Conservation (phyloP, 2,329 filamentous ascomycete genomes). For the Diaporthe sp. region DNA sequence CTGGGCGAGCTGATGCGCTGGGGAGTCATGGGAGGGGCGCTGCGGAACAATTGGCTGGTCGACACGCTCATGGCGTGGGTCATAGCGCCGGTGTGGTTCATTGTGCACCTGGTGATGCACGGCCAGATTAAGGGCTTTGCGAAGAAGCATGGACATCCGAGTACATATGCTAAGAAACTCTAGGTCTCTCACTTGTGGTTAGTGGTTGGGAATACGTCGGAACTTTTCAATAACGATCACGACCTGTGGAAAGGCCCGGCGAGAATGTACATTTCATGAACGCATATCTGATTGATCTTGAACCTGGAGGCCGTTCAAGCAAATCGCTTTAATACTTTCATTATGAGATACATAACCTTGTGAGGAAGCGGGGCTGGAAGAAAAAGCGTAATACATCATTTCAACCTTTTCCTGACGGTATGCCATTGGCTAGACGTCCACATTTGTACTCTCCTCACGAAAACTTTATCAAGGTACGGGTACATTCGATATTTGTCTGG, state of each 20-base stretch:
- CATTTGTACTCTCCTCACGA: background rate
- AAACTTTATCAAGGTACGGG: background rate
- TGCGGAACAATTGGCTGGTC: conserved; percentile 71
- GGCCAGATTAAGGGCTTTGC: conserved; percentile 69
- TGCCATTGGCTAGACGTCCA: background rate
- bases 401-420: no score
- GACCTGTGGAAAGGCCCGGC: background rate
- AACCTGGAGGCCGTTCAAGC: background rate
- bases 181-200: background rate
- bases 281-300: background rate
- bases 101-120: conserved; percentile 70
- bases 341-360: background rate
- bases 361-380: background rate
- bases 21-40: conserved; percentile 66
- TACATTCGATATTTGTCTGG: background rate
- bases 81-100: conserved; percentile 68
- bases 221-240: background rate
- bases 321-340: background rate
- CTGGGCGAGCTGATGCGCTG: conserved; percentile 81
- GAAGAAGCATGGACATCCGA: conserved; percentile 71
- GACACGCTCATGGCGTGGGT: conserved; percentile 72
- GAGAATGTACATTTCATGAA: background rate
- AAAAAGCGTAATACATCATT: background rate
- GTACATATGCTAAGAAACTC: conserved; percentile 58
- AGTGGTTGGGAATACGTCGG: background rate